Percentiles rank a stretch among this genome's conserved stretches.
phyloP scores from a whole-genome alignment of 2,329 filamentous ascomycete species.

The Neofusicoccum laricinum region DNA sequence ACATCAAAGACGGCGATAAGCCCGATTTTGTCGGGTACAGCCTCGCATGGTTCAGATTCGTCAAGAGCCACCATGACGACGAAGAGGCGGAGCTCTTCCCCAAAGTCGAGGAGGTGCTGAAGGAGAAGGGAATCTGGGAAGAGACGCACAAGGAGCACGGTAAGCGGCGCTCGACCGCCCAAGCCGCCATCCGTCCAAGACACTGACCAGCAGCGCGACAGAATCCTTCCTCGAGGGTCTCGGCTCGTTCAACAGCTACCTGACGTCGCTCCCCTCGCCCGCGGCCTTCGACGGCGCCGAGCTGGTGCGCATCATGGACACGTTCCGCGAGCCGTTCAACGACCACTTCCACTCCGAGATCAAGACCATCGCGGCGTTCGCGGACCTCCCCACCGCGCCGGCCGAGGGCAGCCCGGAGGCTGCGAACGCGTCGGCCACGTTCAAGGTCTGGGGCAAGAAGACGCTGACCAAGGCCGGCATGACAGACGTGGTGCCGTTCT shows the following conservation, averaged over 20 bases:
- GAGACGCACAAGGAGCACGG: constrained; percentile 34
- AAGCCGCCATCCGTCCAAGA: neutral
- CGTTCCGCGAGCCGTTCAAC: constrained; percentile 27
- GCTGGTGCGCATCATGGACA: constrained; percentile 27
- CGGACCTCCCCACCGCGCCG: constrained; percentile 52
- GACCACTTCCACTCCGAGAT: constrained; percentile 36
- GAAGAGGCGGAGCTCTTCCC: constrained; percentile 37
- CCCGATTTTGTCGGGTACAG: constrained; percentile 36
- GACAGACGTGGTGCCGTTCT: constrained; percentile 62
- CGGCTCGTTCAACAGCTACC: constrained; percentile 25
- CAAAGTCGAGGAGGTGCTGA: constrained; percentile 30
- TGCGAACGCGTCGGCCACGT: constrained; percentile 49
- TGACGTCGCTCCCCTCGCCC: constrained; percentile 22
- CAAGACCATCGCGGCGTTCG: constrained; percentile 30
- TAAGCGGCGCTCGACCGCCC: constrained; percentile 13
- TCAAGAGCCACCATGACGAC: constrained; percentile 36
- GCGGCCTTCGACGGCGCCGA: constrained; percentile 25
- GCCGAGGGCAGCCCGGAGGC: constrained; percentile 42
- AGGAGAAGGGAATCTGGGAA: constrained; percentile 28
- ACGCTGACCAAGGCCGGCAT: constrained; percentile 61
- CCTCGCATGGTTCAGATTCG: constrained; percentile 32
- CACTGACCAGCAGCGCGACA: constrained; percentile 15
- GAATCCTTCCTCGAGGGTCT: constrained; percentile 31
- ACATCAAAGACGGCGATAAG: constrained; percentile 30
- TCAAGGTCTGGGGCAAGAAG: constrained; percentile 62